A percentile compares a stretch with the other conserved stretches of the same genome.
phyloP scores from a whole-genome alignment of 2,329 filamentous ascomycete species.

The Fusarium avenaceum region DNA sequence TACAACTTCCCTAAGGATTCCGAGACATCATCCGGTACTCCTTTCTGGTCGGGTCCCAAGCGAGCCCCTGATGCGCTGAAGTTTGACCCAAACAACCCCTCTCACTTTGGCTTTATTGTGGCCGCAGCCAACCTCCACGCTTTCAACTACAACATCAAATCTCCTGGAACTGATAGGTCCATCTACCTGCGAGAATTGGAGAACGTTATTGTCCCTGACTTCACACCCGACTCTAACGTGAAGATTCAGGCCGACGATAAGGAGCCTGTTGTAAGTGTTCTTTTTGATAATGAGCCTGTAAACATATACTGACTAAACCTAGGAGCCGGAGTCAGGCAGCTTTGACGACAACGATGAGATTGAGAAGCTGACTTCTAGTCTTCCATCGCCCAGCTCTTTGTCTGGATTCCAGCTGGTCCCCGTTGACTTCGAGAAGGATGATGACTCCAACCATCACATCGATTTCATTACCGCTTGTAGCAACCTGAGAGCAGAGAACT shows the following conservation, averaged over 20 bases:
- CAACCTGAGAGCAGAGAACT: constrained; percentile 97
- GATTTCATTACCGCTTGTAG: constrained; percentile 98
- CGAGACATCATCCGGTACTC: constrained; percentile 85
- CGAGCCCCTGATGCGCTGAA: constrained; percentile 92
- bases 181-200: constrained; percentile 86
- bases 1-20: constrained; percentile 98
- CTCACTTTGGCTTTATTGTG: constrained; percentile 89
- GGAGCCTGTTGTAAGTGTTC: constrained; percentile 77
- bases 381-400: constrained; percentile 84
- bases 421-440: constrained; percentile 98
- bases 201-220: constrained; percentile 95
- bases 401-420: constrained; percentile 90
- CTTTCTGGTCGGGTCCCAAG: constrained; percentile 99
- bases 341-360: constrained; percentile 84
- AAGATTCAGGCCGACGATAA: constrained; percentile 98
- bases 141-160: constrained; percentile 97
- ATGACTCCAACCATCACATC: constrained; percentile 97
- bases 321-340: constrained; percentile 83
- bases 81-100: constrained; percentile 86
- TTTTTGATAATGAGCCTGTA: neutral
- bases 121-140: constrained; percentile 93
- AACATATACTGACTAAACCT: constrained; percentile 17
- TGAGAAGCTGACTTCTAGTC: constrained; percentile 75
- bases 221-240: constrained; percentile 87
- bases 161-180: constrained; percentile 75